A percentile compares a stretch with the other conserved stretches of the same genome.
Conservation (phyloP, 2,329 filamentous ascomycete species). For the Aspergillus sojae region DNA sequence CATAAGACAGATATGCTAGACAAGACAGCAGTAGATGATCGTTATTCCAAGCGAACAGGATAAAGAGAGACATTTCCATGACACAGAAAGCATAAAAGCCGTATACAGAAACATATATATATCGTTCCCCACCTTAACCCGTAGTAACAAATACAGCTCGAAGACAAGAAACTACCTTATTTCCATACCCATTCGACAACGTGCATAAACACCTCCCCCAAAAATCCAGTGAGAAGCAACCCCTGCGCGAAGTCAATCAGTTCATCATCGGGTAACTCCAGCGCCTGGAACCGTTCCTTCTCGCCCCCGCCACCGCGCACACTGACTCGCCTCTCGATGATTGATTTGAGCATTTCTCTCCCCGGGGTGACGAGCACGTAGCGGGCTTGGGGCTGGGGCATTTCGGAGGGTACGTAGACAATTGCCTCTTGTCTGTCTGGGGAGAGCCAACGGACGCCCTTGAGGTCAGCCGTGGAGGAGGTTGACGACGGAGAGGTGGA, state of each 20-base stretch:
- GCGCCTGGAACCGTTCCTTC: constrained; percentile 24
- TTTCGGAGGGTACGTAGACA: constrained; percentile 17
- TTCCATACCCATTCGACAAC: constrained; percentile 35
- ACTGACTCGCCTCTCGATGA: constrained; percentile 29
- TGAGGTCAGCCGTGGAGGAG: constrained; percentile 6
- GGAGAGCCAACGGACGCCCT: constrained; percentile 27
- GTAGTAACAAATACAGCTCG: not conserved
- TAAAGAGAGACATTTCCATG: not conserved
- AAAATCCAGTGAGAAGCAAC: constrained; percentile 26
- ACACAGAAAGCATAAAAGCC: not conserved
- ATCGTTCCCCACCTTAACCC: not conserved
- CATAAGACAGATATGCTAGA: not conserved
- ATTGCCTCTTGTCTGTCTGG: constrained; percentile 29
- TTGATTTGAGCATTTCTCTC: constrained; percentile 28
- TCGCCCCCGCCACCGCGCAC: constrained; percentile 27
- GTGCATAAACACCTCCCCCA: constrained; percentile 35
- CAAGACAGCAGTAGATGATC: not conserved
- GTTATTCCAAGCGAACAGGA: not conserved
- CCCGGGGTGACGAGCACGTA: constrained; percentile 33
- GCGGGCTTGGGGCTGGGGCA: constrained; percentile 11
- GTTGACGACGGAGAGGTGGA: constrained; percentile 9
- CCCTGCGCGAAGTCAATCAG: constrained; percentile 36
- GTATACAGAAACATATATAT: not conserved
- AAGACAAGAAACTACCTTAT: not conserved
- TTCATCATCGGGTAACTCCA: constrained; percentile 26